Percentiles rank a stretch among this genome's conserved stretches.
Conservation (phyloP, 129 eudicot genomes). For the Flaveria bidentis region DNA sequence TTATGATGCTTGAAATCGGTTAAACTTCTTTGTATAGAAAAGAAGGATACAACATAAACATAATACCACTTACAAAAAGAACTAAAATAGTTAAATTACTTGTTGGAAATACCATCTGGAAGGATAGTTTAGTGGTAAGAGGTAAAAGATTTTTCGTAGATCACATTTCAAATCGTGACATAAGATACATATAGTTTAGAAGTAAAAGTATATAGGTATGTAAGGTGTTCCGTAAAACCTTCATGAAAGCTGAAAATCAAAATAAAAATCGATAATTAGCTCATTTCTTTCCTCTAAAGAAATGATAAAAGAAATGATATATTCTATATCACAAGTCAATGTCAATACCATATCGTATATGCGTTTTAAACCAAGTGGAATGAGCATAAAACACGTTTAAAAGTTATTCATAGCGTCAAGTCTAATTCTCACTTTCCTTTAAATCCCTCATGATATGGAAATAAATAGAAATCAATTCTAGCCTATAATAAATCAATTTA, state of each 20-base stretch:
- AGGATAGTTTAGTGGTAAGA: too few relatives aligned
- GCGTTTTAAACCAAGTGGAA: neutral
- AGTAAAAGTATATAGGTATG: too few relatives aligned
- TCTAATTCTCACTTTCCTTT: neutral
- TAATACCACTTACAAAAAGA: neutral
- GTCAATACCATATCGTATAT: neutral
- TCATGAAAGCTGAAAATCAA: neutral
- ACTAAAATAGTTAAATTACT: neutral
- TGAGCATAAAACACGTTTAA: neutral
- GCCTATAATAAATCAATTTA: conserved; percentile 37
- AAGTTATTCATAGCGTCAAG: neutral
- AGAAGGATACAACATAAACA: neutral
- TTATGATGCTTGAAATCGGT: too few relatives aligned
- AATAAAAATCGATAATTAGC: neutral
- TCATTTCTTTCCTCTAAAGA: neutral
- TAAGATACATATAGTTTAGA: too few relatives aligned
- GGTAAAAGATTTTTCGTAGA: too few relatives aligned
- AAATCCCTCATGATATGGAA: neutral
- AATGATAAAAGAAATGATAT: neutral
- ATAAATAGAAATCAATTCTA: conserved; percentile 10
- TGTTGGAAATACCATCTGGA: too few relatives aligned
- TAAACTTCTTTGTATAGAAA: too few relatives aligned
- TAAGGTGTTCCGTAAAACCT: neutral
- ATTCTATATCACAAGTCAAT: neutral
- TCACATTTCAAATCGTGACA: too few relatives aligned